Base-by-base conservation (phyloP, 2,329 filamentous ascomycete genomes). In the Colletotrichum sansevieriae region DNA sequence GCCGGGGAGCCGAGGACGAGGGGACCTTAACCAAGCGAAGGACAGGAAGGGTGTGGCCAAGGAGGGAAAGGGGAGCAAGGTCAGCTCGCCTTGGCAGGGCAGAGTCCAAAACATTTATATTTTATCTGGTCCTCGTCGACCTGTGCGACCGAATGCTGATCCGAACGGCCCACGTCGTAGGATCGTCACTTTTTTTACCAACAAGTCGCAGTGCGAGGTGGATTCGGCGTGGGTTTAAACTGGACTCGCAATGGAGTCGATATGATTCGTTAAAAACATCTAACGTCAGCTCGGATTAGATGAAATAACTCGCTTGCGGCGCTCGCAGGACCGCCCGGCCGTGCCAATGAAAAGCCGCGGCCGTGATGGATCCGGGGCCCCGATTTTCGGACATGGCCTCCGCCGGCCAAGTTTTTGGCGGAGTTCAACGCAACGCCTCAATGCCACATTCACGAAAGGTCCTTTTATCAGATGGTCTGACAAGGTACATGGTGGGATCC, bases 401-500 rank as follows among this genome's bases (percentile, higher is more conserved):
- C 37, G 37, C 13, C 37, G 37, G 12, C 37, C 37, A 39, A 39
- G 22, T 11, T 39, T 39, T 59, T 25, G 13, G 35, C 49, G 29
- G 33, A 25, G 49, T 52, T 22, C 49, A 12, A 49, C 44, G 18
- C 54, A 18, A 56, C 20, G 35, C 10, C 20, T 18, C 58, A 41
- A 41, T 61, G 44, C 25, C 33, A 51, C 46, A 22, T 22, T 22
- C 22, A 22, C 11, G 52, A 41, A n/a, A 51, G 44, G 20, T 33
- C 41, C 46, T 52, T 52, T 68, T 68, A 68, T 65, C 65, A 68
- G 65, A 68, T 68, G 65, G 65, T 68, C 65, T 68, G 65, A 65
- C 60, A 68, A 65, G 65, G 52, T 49, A 35, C 18, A 3, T 18
- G 33, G 46, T 68, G 65, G 65, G 8, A 52, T n/a, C 2, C 3